A percentile compares a stretch with the other conserved stretches of the same genome.
phyloP scores from a whole-genome alignment of 1,139 yeast species.

The Yamadazyma trypodendri region DNA sequence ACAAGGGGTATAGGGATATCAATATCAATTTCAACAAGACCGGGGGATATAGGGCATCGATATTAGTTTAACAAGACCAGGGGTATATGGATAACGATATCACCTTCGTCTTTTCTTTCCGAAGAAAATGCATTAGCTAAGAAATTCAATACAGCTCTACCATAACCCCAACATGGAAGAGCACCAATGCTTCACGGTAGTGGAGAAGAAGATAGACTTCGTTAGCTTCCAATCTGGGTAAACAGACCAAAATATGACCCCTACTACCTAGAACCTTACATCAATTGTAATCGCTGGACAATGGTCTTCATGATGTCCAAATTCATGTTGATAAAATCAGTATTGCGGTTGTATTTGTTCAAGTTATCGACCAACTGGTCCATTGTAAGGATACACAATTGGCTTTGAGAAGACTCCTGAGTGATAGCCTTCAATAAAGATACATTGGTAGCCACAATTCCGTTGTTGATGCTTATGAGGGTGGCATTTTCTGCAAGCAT shows the following conservation, averaged over 20 bases:
- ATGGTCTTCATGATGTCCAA: neutral
- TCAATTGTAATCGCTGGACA: neutral
- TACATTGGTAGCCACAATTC: neutral
- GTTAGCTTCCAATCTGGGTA: conserved; percentile 9
- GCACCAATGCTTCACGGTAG: too few species aligned
- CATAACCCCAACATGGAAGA: conserved; percentile 6
- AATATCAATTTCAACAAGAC: too few species aligned
- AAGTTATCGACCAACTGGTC: neutral
- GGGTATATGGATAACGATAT: conserved; percentile 48
- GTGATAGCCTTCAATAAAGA: neutral
- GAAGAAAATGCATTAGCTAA: conserved; percentile 5
- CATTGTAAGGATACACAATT: neutral
- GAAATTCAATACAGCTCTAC: conserved; percentile 11
- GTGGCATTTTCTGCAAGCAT: neutral
- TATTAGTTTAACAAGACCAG: conserved; percentile 32
- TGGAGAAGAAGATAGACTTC: conserved; percentile 9
- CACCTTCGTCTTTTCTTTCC: conserved; percentile 30
- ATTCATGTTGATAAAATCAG: neutral
- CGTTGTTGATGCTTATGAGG: neutral
- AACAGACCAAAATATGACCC: conserved; percentile 8
- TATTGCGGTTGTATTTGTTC: neutral
- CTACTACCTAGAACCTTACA: neutral
- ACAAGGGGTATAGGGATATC: too few species aligned
- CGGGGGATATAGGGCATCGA: too few species aligned
- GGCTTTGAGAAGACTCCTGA: neutral